Evolutionary conservation across 2,329 filamentous ascomycete genomes (phyloP), one percentile per base, ranked within the genome.

Genomic region (Colletotrichum endophyticum): DNA sequence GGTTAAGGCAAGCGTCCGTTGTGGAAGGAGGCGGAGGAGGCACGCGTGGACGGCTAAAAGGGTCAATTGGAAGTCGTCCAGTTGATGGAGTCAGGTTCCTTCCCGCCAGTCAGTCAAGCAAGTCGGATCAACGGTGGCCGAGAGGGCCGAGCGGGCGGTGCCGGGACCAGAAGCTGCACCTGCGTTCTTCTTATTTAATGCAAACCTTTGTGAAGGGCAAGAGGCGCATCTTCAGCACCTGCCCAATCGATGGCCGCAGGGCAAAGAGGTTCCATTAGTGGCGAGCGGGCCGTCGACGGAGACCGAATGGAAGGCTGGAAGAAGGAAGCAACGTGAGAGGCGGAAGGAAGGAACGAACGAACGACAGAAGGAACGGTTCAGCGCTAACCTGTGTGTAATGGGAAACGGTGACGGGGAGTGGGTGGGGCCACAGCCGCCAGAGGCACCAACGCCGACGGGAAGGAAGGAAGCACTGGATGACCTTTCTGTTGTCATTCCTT

Each of bases 81-180:
- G 39, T 22, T 49, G 19, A 49, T 49, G 44, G n/a, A 49, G 44
- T 22, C 44, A 49, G 44, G 44, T 49, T n/a, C 44, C n/a, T 12
- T 53, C 11, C 11, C 6, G 11, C 12, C n/a, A 6, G 11, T 49
- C n/a, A 53, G 44, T 53, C 44, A 49, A 49, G n/a, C 62, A 25
- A 30, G 57, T 22, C 72, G 68, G 68, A 74, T 49, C 34, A 75
- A 62, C 61, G 53, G 69, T 61, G 73, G 69, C 73, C 69, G 72
- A 73, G 72, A 44, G 39, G 59, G 22, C 72, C 72, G 73, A 75
- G 68, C 53, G 34, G 53, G 73, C 22, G 22, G 62, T 59, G 66
- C 15, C 44, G 39, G 28, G 66, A 34, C 49, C n/a, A 36, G 49
- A 34, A 16, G 66, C 36, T 66, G 66, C 16, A 25, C 44, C 44